A percentile compares a stretch with the other conserved stretches of the same genome.
Evolutionary conservation across 164 flowering plant genomes (phyloP).

Genomic region (Kingdonia uniflora): DNA sequence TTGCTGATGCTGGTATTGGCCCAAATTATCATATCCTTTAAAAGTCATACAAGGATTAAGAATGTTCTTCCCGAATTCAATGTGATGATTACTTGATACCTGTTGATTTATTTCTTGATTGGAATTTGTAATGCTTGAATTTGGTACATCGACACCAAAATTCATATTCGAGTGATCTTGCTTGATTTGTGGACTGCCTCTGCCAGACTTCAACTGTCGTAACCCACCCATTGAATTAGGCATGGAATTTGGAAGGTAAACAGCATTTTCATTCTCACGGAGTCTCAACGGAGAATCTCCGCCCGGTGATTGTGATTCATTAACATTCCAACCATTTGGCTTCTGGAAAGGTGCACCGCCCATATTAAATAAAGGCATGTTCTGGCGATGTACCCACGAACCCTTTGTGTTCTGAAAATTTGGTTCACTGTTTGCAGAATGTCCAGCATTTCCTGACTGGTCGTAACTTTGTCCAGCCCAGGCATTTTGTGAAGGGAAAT

Average conservation of each 20-base stretch:
- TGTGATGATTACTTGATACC: too few species aligned
- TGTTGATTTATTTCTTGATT: too few species aligned
- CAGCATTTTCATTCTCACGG: conserved; percentile 1
- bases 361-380: conserved; percentile 11
- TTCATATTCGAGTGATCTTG: conserved; percentile 15
- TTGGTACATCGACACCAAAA: too few species aligned
- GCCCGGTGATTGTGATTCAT: conserved; percentile 13
- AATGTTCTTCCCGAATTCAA: too few species aligned
- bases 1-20: conserved; percentile 13
- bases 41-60: too few species aligned
- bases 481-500: conserved; percentile 20
- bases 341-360: conserved; percentile 15
- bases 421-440: conserved; percentile 9
- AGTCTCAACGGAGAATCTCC: conserved; percentile 10
- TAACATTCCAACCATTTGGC: conserved; percentile 18
- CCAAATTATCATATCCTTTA: too few species aligned
- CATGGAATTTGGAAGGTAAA: conserved; percentile 10
- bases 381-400: conserved; percentile 18
- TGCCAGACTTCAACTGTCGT: conserved; percentile 3
- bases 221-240: conserved; percentile 5
- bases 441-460: conserved; percentile 23
- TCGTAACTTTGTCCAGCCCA: conserved; percentile 25
- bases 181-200: conserved; percentile 13
- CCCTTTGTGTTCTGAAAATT: conserved; percentile 16
- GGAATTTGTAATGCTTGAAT: too few species aligned